Conservation (phyloP, 108 stramenopile genomes). For the Cyclotella cryptica region DNA sequence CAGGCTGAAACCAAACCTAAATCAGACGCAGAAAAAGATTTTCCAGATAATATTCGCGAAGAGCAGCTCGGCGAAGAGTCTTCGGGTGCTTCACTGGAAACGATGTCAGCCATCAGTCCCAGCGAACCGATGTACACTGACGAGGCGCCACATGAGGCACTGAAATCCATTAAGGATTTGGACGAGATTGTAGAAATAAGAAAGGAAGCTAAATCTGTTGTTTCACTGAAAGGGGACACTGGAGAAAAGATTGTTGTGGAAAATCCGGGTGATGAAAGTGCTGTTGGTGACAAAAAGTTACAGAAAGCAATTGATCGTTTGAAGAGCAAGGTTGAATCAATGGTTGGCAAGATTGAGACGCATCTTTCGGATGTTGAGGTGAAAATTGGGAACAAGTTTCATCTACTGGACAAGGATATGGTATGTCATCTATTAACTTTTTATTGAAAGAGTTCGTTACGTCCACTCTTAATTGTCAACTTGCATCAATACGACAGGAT, state of each 20-base stretch:
- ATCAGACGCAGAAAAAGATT: constrained; percentile 24
- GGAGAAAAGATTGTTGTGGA: constrained; percentile 34
- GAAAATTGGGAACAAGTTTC: constrained; percentile 95
- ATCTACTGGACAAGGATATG: constrained; percentile 95
- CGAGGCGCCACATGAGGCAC: constrained; percentile 46
- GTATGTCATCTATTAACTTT: not conserved
- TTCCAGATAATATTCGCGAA: constrained; percentile 20
- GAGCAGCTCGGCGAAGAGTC: constrained; percentile 4
- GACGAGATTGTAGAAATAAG: constrained; percentile 45
- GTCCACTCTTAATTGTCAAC: not conserved
- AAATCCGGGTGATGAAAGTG: constrained; percentile 21
- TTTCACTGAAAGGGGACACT: constrained; percentile 55
- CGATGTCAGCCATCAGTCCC: constrained; percentile 21
- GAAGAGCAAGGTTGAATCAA: constrained; percentile 82
- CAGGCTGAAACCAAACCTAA: constrained; percentile 49
- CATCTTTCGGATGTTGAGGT: constrained; percentile 89
- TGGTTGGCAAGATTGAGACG: constrained; percentile 93
- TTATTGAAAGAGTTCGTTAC: not conserved
- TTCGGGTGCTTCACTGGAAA: constrained; percentile 22
- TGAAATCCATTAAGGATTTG: constrained; percentile 49
- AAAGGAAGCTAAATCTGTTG: constrained; percentile 57
- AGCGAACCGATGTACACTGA: constrained; percentile 27
- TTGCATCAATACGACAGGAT: constrained; percentile 50
- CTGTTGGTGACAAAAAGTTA: constrained; percentile 46
- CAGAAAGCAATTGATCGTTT: constrained; percentile 72